Conservation (phyloP, 306 rosid species). For the Erythrophleum fordii region DNA sequence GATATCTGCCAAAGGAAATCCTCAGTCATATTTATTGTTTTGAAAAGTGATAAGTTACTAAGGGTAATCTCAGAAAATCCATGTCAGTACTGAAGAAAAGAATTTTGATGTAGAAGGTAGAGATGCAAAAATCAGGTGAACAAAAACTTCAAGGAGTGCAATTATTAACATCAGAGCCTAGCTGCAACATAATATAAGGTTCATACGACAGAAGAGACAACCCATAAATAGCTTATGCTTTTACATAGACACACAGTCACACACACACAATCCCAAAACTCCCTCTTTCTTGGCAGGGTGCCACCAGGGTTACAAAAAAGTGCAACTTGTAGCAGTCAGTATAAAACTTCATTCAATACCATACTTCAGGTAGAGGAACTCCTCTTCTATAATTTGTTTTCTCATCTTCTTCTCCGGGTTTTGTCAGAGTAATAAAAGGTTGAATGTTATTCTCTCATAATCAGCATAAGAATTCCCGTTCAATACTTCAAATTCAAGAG, state of each 20-base stretch:
- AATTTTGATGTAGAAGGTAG: conserved; percentile 13
- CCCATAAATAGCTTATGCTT: background rate
- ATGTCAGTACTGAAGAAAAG: conserved; percentile 14
- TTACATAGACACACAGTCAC: background rate
- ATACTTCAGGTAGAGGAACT: background rate
- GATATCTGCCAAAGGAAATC: conserved; percentile 79
- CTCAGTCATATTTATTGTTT: conserved; percentile 26
- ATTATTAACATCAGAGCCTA: conserved; percentile 28
- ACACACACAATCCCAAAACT: background rate
- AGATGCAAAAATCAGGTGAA: background rate
- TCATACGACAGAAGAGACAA: conserved; percentile 1
- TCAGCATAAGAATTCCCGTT: conserved; percentile 32
- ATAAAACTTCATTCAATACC: background rate
- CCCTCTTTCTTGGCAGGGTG: conserved; percentile 9
- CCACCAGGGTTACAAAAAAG: background rate
- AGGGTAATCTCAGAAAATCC: conserved; percentile 26
- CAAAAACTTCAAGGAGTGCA: background rate
- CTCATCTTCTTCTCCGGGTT: background rate
- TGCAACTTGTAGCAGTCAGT: background rate
- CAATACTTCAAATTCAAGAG: conserved; percentile 31
- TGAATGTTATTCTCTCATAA: conserved; percentile 19
- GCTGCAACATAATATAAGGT: conserved; percentile 18
- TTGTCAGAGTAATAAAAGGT: conserved; percentile 19
- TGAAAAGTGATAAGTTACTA: conserved; percentile 13
- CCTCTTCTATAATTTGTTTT: background rate